These are phyloP conservation scores for Salix suchowensis DNA, from an alignment of 345 rosid species.

Conservation along the genomic window DNA sequence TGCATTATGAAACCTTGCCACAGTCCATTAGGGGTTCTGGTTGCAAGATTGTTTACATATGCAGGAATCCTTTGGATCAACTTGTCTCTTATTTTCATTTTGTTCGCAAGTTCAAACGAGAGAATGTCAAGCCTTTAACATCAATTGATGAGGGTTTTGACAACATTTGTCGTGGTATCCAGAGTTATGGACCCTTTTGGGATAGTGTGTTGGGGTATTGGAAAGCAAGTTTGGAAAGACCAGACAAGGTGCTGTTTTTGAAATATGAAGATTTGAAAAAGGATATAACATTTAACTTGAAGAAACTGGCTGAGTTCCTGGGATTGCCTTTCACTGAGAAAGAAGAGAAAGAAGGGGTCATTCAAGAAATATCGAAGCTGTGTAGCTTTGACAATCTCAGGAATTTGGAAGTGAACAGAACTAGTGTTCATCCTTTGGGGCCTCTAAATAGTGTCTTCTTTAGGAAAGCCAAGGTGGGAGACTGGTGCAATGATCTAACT, in stretches of 20 bases:
- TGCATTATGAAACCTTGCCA: not conserved
- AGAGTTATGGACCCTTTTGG: constrained; percentile 37
- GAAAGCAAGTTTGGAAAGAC: constrained; percentile 25
- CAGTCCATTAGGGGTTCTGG: constrained; percentile 2
- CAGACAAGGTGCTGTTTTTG: constrained; percentile 25
- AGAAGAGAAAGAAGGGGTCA: constrained; percentile 4
- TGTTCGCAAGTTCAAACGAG: constrained; percentile 8
- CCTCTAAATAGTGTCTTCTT: constrained; percentile 4
- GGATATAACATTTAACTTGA: constrained; percentile 15
- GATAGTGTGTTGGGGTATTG: constrained; percentile 32
- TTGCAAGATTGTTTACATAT: constrained; percentile 17
- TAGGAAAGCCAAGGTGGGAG: constrained; percentile 18
- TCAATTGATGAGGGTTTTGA: constrained; percentile 31
- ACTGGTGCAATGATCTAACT: constrained; percentile 9
- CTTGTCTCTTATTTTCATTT: constrained; percentile 21
- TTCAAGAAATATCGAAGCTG: constrained; percentile 5
- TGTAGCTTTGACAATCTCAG: constrained; percentile 17
- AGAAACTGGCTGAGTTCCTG: constrained; percentile 13
- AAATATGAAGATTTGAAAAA: constrained; percentile 37
- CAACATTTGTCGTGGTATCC: constrained; percentile 25
- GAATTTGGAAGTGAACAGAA: constrained; percentile 17
- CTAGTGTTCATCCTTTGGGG: not conserved
- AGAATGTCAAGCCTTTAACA: not conserved
- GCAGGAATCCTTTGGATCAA: constrained; percentile 27
- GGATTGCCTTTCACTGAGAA: constrained; percentile 3